Percentiles rank a stretch among this genome's conserved stretches.
Conservation (phyloP, 192 early-diverging fungal genomes). For the Backusella morwellensis region DNA sequence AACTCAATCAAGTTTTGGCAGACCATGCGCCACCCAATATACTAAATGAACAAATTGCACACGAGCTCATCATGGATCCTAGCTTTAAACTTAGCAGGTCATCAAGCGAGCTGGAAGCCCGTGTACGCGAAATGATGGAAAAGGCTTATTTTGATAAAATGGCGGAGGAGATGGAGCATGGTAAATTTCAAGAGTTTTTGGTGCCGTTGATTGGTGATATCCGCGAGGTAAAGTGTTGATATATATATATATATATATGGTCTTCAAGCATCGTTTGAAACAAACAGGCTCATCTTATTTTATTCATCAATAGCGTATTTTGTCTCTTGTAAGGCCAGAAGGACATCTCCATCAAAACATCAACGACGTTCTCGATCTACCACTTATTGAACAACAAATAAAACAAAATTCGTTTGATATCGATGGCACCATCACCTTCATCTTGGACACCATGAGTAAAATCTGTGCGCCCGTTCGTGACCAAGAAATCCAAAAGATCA, state of each 20-base stretch:
- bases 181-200: slow-evolving; percentile 46
- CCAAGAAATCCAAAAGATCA: slow-evolving; percentile 39
- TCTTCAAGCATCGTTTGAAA: background rate
- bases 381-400: slow-evolving; percentile 67
- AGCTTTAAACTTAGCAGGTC: slow-evolving; percentile 58
- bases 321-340: slow-evolving; percentile 58
- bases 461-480: slow-evolving; percentile 83
- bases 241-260: too few species aligned
- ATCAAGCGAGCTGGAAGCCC: slow-evolving; percentile 45
- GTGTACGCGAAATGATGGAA: slow-evolving; percentile 57
- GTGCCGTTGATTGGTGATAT: slow-evolving; percentile 55
- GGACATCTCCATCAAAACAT: slow-evolving; percentile 56
- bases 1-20: slow-evolving; percentile 37
- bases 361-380: slow-evolving; percentile 63
- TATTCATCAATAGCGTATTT: slow-evolving; percentile 45
- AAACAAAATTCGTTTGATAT: slow-evolving; percentile 56
- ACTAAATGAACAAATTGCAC: slow-evolving; percentile 68
- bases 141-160: slow-evolving; percentile 74
- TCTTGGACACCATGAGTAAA: slow-evolving; percentile 59
- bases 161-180: slow-evolving; percentile 53
- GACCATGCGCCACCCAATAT: slow-evolving; percentile 42
- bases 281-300: background rate
- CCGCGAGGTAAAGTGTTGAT: slow-evolving; percentile 42
- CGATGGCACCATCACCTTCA: slow-evolving; percentile 36
- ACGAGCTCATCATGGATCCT: slow-evolving; percentile 77